Evolutionary conservation across 306 rosid genomes (phyloP).

Genomic region (Nissolia schottii): DNA sequence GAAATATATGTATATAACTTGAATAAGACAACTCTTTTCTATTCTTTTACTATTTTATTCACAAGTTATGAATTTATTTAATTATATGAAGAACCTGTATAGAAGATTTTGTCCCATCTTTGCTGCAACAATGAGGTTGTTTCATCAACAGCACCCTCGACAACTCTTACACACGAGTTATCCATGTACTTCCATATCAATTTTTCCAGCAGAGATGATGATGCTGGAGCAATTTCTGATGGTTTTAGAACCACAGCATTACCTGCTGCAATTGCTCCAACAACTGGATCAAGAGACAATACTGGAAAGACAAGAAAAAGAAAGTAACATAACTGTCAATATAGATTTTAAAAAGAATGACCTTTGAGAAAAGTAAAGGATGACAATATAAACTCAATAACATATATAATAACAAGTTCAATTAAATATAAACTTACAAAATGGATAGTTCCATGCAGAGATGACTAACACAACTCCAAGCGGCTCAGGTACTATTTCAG

Average conservation of each 20-base stretch:
- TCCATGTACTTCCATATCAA: constrained; percentile 68
- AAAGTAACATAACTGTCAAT: background rate
- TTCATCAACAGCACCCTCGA: constrained; percentile 83
- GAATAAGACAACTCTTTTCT: background rate
- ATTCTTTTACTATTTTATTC: background rate
- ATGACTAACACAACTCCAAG: constrained; percentile 76
- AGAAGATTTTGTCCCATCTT: constrained; percentile 94
- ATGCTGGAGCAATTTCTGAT: constrained; percentile 78
- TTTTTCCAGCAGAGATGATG: constrained; percentile 70
- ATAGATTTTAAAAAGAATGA: background rate
- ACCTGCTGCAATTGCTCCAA: constrained; percentile 97
- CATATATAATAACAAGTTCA: background rate
- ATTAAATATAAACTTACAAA: constrained; percentile 52
- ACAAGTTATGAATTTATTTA: background rate
- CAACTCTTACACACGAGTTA: constrained; percentile 60
- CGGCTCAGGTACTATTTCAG: constrained; percentile 91
- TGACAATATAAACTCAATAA: background rate
- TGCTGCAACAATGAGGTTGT: constrained; percentile 78
- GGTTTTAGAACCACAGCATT: constrained; percentile 94
- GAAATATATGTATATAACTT: background rate
- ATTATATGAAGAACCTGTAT: constrained; percentile 56
- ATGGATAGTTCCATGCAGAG: constrained; percentile 95
- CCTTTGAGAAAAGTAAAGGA: background rate
- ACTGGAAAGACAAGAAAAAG: constrained; percentile 42
- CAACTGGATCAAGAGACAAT: constrained; percentile 79